These are phyloP conservation scores for Calcarisporium arbuscula DNA, from an alignment of 2,329 filamentous ascomycete species.

Conservation along the genomic window DNA sequence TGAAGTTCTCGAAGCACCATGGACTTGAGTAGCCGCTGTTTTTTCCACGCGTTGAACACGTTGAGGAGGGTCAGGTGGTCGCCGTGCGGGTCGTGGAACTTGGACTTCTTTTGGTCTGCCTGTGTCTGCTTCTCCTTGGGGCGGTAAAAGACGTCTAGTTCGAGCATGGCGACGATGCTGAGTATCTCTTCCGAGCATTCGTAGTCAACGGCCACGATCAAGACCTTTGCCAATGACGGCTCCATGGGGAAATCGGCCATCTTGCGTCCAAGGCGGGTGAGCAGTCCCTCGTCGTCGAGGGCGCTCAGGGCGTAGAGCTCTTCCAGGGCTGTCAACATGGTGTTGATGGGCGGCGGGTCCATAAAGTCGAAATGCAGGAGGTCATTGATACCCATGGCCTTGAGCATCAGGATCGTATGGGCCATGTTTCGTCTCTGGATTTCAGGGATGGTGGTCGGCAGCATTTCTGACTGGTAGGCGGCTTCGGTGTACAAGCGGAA, in stretches of 20 bases:
- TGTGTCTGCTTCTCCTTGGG: slow-evolving; percentile 96
- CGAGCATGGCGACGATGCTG: slow-evolving; percentile 91
- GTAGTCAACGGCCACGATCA: slow-evolving; percentile 82
- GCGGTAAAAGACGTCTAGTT: slow-evolving; percentile 83
- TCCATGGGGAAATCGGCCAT: slow-evolving; percentile 99
- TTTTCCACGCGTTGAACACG: slow-evolving; percentile 97
- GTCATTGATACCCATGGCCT: slow-evolving; percentile 99
- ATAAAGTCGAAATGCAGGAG: slow-evolving; percentile 97
- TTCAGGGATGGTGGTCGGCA: slow-evolving; percentile 91
- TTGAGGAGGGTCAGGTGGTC: slow-evolving; percentile 94
- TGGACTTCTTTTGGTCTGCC: slow-evolving; percentile 94
- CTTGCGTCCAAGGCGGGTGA: slow-evolving; percentile 86
- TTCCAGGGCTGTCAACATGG: slow-evolving; percentile 92
- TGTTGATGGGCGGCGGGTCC: slow-evolving; percentile 96
- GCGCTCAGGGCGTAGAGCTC: slow-evolving; percentile 90
- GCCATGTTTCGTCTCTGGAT: slow-evolving; percentile 93
- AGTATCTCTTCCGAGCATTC: slow-evolving; percentile 91
- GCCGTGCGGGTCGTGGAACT: slow-evolving; percentile 91
- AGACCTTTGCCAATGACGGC: slow-evolving; percentile 79
- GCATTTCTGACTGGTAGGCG: slow-evolving; percentile 93
- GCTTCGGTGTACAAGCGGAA: slow-evolving; percentile 94
- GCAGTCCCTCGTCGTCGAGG: slow-evolving; percentile 87
- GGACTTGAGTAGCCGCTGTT: slow-evolving; percentile 71
- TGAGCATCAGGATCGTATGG: slow-evolving; percentile 92
- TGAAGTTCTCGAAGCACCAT: slow-evolving; percentile 98